Conservation (phyloP, 805 yeast species). For the Metschnikowia anglica region DNA sequence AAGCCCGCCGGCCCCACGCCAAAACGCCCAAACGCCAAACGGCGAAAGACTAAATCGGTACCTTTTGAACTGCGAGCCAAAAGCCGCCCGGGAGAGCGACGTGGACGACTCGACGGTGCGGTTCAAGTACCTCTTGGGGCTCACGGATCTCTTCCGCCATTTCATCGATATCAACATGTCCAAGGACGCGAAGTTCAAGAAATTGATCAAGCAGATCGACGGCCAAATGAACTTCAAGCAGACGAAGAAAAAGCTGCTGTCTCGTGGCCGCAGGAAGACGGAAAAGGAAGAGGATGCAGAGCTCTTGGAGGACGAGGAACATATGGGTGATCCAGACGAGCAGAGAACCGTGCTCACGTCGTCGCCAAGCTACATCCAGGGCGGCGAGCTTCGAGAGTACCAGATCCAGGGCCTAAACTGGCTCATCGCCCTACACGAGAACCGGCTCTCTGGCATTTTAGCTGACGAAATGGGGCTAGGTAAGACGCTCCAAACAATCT, state of each 20-base stretch:
- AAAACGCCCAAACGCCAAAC: neutral
- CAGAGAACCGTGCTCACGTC: conserved; percentile 70
- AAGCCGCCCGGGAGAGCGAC: conserved; percentile 49
- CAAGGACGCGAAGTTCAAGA: conserved; percentile 70
- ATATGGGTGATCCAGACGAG: conserved; percentile 52
- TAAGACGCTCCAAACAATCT: conserved; percentile 90
- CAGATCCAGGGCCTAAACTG: conserved; percentile 95
- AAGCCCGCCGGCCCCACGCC: neutral
- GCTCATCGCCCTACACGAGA: conserved; percentile 86
- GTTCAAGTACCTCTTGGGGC: conserved; percentile 73
- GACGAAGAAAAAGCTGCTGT: conserved; percentile 21
- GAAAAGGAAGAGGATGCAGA: conserved; percentile 97
- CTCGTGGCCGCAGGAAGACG: conserved; percentile 71
- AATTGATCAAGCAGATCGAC: conserved; percentile 57
- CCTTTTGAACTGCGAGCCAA: conserved; percentile 45
- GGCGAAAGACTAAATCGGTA: conserved; percentile 13
- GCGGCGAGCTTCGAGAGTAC: conserved; percentile 81
- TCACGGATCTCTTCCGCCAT: conserved; percentile 85
- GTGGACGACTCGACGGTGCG: conserved; percentile 71
- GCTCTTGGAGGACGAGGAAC: conserved; percentile 76
- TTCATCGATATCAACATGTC: conserved; percentile 81
- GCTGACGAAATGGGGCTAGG: conserved; percentile 99
- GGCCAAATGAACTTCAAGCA: conserved; percentile 43
- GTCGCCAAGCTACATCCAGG: conserved; percentile 70
- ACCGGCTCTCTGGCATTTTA: conserved; percentile 83